Base-by-base conservation (phyloP, 2,329 filamentous ascomycete species). In the Xylaria sp. region DNA sequence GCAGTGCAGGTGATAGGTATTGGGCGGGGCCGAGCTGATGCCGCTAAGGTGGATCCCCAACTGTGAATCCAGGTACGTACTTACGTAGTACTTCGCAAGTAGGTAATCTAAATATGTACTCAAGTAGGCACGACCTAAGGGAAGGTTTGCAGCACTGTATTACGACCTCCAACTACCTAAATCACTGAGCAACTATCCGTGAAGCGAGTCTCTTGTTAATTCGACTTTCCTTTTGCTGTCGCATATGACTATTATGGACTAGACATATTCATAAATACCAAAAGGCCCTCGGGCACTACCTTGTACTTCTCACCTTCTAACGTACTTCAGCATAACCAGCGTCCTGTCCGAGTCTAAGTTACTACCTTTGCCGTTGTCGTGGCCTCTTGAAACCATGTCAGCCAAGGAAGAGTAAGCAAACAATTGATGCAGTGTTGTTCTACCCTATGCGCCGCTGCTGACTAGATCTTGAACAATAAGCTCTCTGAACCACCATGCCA, bases 331-430 rank as follows among this genome's bases (percentile, higher is more conserved):
- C 57, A 62, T 63, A 61, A 61, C 25, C 65, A 66, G 69, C 59
- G 54, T 66, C 40, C 32, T 54, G 5, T 37, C 27, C 65, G 60
- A 48, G 50, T 23, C 40, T 47, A 8, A 62, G 27, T 51, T 13
- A n/a, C 44, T 53, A 13, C 37, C 27, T 54, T 59, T 51, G 3
- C 44, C 6, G 35, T 54, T 55, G 47, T 23, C 35, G 57, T 51
- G 42, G 25, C 18, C 51, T 35, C n/a, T n/a, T 27, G 42, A 47
- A 44, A 37, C 60, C 50, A 76, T 75, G 74, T 71, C 73, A 32
- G 61, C 68, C 55, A 67, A 68, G 61, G 69, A 73, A 57, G 70
- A 64, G 74, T 75, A 65, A 75, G 71, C 32, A 65, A 44, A 58
- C 29, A 54, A 53, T 42, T 59, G 51, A 54, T 48, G 18, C 40